Conservation (phyloP, 2,329 filamentous ascomycete genomes). For the Aureobasidium zeae region DNA sequence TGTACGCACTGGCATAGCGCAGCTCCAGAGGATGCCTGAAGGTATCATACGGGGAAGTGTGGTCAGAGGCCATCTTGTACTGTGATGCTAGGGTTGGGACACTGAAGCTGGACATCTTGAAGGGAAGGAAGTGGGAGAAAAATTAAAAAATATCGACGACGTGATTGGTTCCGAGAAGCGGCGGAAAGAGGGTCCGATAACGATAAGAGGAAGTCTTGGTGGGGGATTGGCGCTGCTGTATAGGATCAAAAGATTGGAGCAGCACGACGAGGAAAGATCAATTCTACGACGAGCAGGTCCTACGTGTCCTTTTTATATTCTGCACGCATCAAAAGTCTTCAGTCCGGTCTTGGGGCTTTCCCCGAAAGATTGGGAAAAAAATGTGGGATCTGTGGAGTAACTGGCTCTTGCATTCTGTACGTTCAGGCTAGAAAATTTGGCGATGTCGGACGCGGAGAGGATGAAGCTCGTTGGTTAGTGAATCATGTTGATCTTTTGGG, state of each 20-base stretch:
- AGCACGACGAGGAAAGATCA: conserved; percentile 6
- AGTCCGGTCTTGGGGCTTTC: conserved; percentile 6
- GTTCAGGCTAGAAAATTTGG: too few species aligned
- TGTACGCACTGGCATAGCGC: conserved; percentile 19
- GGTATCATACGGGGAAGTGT: conserved; percentile 17
- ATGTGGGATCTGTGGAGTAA: conserved; percentile 8
- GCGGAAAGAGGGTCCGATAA: conserved; percentile 11
- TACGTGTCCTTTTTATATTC: conserved; percentile 9
- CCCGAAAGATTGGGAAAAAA: conserved; percentile 3
- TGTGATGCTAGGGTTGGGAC: conserved; percentile 15
- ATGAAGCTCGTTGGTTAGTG: too few species aligned
- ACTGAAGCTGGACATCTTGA: conserved; percentile 17
- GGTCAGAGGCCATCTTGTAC: conserved; percentile 16
- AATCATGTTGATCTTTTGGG: too few species aligned
- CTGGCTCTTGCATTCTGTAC: not conserved
- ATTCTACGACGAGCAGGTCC: not conserved
- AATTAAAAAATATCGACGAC: not conserved
- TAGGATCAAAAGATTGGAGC: conserved; percentile 1
- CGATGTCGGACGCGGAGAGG: too few species aligned
- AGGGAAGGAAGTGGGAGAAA: not conserved
- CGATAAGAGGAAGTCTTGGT: not conserved
- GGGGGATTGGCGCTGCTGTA: too few species aligned
- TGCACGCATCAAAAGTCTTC: not conserved
- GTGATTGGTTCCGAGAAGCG: conserved; percentile 7
- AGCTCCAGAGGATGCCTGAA: conserved; percentile 21